Evolutionary conservation across 2,329 filamentous ascomycete genomes (phyloP).

Genomic region (Aspergillus luchuensis): DNA sequence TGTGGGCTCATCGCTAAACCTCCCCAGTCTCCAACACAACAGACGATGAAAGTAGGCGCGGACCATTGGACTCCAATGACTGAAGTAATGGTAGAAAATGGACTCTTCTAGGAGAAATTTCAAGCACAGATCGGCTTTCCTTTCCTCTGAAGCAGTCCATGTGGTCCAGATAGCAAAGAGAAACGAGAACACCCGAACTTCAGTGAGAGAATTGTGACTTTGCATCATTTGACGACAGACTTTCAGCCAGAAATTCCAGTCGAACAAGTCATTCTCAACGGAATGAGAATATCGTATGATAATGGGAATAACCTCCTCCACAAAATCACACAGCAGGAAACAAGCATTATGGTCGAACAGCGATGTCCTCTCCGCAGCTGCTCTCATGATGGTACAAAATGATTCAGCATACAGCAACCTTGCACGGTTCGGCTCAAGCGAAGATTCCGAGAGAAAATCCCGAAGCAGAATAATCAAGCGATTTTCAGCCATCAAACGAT

Average conservation of each 20-base stretch:
- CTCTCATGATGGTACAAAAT: slow-evolving; percentile 72
- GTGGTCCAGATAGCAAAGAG: slow-evolving; percentile 79
- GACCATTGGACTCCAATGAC: slow-evolving; percentile 95
- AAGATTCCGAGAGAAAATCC: slow-evolving; percentile 71
- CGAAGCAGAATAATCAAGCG: slow-evolving; percentile 78
- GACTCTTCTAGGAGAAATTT: slow-evolving; percentile 74
- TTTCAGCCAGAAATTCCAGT: slow-evolving; percentile 80
- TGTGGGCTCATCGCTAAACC: slow-evolving; percentile 68
- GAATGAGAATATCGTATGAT: slow-evolving; percentile 62
- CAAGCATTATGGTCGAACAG: slow-evolving; percentile 81
- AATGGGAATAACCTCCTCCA: slow-evolving; percentile 77
- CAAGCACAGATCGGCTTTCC: slow-evolving; percentile 71
- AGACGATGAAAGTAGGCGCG: slow-evolving; percentile 89
- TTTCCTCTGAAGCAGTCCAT: slow-evolving; percentile 63
- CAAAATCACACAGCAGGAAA: slow-evolving; percentile 86
- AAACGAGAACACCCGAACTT: slow-evolving; percentile 81
- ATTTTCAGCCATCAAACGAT: slow-evolving; percentile 85
- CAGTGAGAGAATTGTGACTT: slow-evolving; percentile 86
- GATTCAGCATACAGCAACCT: slow-evolving; percentile 74
- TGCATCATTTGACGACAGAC: slow-evolving; percentile 77
- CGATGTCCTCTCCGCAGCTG: slow-evolving; percentile 72
- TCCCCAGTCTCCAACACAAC: slow-evolving; percentile 83
- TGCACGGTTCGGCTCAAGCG: slow-evolving; percentile 54
- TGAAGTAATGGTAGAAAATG: slow-evolving; percentile 80
- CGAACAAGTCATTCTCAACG: slow-evolving; percentile 43